A percentile compares a stretch with the other conserved stretches of the same genome.
phyloP scores from a whole-genome alignment of 768 basidiomycete genomes.

The Podaxis sp. region DNA sequence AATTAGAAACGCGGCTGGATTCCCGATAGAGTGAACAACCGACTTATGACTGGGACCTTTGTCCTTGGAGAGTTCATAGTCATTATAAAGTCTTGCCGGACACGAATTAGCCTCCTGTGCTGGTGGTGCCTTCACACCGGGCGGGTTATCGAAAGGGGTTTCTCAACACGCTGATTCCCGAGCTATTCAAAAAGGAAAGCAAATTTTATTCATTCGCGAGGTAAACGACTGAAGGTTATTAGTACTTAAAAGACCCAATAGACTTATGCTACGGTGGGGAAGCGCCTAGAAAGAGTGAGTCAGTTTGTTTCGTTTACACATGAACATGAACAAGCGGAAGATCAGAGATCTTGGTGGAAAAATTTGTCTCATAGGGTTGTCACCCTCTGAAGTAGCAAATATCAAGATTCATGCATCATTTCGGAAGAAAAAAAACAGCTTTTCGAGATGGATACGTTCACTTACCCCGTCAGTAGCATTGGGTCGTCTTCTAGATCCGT shows the following conservation, averaged over 20 bases:
- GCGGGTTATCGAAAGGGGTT: not conserved
- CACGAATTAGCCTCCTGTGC: too few species aligned
- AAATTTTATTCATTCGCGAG: not conserved
- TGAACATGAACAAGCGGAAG: conserved; percentile 11
- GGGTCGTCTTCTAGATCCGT: not conserved
- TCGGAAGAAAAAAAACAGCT: conserved; percentile 10
- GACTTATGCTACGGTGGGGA: not conserved
- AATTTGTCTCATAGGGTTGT: conserved; percentile 63
- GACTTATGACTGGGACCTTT: conserved; percentile 68
- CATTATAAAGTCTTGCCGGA: not conserved
- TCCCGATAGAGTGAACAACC: conserved; percentile 22
- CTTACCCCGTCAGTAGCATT: not conserved
- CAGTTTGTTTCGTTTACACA: not conserved
- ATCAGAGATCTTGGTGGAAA: conserved; percentile 83
- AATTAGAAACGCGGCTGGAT: not conserved
- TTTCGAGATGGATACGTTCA: not conserved
- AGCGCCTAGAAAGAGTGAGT: not conserved
- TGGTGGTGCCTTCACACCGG: too few species aligned
- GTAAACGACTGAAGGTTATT: not conserved
- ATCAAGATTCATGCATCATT: conserved; percentile 48
- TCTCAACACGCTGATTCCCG: not conserved
- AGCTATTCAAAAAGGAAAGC: conserved; percentile 1
- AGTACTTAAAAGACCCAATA: not conserved
- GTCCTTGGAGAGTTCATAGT: conserved; percentile 10
- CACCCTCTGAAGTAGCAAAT: conserved; percentile 91